A percentile compares a stretch with the other conserved stretches of the same genome.
These are phyloP conservation scores for Tylopilus vinaceipallidus DNA, from an alignment of 768 basidiomycete species.

Conservation along the genomic window DNA sequence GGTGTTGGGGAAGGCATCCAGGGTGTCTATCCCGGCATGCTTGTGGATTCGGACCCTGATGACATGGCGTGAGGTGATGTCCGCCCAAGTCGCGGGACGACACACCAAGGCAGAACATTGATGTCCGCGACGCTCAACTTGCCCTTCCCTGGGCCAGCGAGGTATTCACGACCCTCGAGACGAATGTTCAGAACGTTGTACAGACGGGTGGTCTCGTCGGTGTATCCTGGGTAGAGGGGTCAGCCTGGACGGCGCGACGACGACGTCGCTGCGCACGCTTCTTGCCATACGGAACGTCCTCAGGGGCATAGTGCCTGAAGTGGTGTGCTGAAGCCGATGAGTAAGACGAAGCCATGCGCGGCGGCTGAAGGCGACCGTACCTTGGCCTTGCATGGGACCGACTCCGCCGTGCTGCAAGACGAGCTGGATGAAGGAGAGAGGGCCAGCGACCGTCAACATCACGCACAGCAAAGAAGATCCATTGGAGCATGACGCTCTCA, in stretches of 20 bases:
- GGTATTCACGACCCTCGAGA: slow-evolving; percentile 70
- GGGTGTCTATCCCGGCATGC: slow-evolving; percentile 48
- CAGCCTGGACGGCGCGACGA: background rate
- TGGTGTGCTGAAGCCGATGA: slow-evolving; percentile 50
- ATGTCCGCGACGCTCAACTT: slow-evolving; percentile 71
- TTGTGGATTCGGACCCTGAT: slow-evolving; percentile 53
- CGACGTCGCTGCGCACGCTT: slow-evolving; percentile 42
- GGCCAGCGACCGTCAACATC: too few relatives aligned
- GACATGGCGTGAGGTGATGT: background rate
- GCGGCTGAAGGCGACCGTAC: slow-evolving; percentile 7
- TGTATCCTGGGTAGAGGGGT: slow-evolving; percentile 54
- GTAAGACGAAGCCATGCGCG: slow-evolving; percentile 7
- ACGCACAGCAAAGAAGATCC: slow-evolving; percentile 81
- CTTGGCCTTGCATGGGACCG: slow-evolving; percentile 88
- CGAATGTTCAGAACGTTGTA: slow-evolving; percentile 82
- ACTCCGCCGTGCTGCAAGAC: slow-evolving; percentile 65
- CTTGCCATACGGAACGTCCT: slow-evolving; percentile 67
- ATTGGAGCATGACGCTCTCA: slow-evolving; percentile 74
- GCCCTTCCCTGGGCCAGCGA: slow-evolving; percentile 73
- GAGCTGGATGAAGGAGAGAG: background rate
- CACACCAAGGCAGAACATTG: slow-evolving; percentile 63
- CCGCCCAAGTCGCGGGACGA: background rate
- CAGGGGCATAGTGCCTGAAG: slow-evolving; percentile 63
- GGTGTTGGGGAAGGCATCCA: slow-evolving; percentile 64
- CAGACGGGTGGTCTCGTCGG: slow-evolving; percentile 78